These are phyloP conservation scores for Annona squamosa DNA, from an alignment of 164 flowering plant species.

Conservation along the genomic window DNA sequence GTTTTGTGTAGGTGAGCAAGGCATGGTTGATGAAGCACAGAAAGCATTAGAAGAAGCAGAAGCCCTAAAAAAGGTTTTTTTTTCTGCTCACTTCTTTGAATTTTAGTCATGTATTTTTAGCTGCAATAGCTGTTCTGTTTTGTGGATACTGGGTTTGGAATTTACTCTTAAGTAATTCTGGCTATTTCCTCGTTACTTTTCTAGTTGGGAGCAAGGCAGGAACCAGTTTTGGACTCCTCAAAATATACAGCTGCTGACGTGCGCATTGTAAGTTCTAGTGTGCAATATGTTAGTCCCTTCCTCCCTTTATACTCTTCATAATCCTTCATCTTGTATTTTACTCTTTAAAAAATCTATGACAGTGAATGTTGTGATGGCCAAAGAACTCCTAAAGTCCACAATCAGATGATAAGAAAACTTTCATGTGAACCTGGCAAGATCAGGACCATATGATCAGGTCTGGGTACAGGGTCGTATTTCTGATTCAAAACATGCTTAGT, in stretches of 20 bases:
- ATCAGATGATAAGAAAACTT: too few relatives aligned
- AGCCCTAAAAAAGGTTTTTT: conserved; percentile 81
- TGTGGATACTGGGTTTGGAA: background rate
- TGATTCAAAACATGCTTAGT: too few relatives aligned
- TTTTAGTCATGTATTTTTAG: background rate
- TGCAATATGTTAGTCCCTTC: background rate
- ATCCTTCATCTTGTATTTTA: background rate
- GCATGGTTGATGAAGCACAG: conserved; percentile 96
- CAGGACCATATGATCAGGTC: too few relatives aligned
- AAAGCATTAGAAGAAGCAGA: conserved; percentile 96
- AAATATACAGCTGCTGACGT: conserved; percentile 97
- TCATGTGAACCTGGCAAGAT: too few relatives aligned
- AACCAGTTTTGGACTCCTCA: conserved; percentile 65
- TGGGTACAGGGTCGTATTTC: too few relatives aligned
- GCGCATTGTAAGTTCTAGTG: conserved; percentile 71
- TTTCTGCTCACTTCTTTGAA: background rate
- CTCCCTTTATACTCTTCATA: background rate
- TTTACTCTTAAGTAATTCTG: background rate
- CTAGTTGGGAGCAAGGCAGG: conserved; percentile 75
- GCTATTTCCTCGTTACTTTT: background rate
- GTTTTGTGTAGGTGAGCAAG: conserved; percentile 76
- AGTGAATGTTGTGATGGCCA: background rate
- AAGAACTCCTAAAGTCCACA: too few relatives aligned
- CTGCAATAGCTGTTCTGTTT: background rate
- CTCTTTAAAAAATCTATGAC: background rate